These are phyloP conservation scores for Scheffersomyces illinoinensis DNA, from an alignment of 1,139 yeast genomes.

Conservation along the genomic window DNA sequence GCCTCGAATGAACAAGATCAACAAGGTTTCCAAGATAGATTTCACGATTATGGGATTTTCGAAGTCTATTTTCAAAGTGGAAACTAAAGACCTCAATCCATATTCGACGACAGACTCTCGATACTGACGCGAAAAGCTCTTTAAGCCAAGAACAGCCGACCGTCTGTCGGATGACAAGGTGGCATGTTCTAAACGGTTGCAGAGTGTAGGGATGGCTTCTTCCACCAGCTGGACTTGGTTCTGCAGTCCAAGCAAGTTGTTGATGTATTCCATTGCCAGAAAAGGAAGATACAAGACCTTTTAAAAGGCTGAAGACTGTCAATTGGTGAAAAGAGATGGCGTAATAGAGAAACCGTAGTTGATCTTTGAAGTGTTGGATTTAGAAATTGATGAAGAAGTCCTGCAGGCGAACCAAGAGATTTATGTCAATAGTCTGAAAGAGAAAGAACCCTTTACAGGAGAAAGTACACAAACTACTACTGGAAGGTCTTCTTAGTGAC, in stretches of 20 bases:
- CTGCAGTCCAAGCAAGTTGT: constrained; percentile 34
- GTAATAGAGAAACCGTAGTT: not conserved
- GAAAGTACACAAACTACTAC: not conserved
- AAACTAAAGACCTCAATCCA: constrained; percentile 75
- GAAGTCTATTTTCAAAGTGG: constrained; percentile 64
- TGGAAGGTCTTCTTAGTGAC: too few species aligned
- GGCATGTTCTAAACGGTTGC: constrained; percentile 85
- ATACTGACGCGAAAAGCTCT: constrained; percentile 86
- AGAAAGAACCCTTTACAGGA: not conserved
- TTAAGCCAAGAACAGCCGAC: constrained; percentile 87
- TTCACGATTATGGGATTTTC: constrained; percentile 74
- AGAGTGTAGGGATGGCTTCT: constrained; percentile 84
- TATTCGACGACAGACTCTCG: constrained; percentile 89
- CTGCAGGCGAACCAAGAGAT: not conserved
- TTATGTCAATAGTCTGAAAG: too few species aligned
- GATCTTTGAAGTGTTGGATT: constrained; percentile 1
- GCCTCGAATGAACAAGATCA: constrained; percentile 72
- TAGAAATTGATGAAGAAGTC: not conserved
- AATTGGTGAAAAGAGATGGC: constrained; percentile 1
- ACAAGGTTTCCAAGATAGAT: constrained; percentile 81
- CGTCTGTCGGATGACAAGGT: constrained; percentile 81
- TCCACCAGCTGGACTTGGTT: constrained; percentile 59
- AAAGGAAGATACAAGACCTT: not conserved
- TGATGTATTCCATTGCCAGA: constrained; percentile 38
- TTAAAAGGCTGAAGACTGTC: constrained; percentile 1